Evolutionary conservation across 106 monocot genomes (phyloP).

Genomic region (Acorus gramineus): DNA sequence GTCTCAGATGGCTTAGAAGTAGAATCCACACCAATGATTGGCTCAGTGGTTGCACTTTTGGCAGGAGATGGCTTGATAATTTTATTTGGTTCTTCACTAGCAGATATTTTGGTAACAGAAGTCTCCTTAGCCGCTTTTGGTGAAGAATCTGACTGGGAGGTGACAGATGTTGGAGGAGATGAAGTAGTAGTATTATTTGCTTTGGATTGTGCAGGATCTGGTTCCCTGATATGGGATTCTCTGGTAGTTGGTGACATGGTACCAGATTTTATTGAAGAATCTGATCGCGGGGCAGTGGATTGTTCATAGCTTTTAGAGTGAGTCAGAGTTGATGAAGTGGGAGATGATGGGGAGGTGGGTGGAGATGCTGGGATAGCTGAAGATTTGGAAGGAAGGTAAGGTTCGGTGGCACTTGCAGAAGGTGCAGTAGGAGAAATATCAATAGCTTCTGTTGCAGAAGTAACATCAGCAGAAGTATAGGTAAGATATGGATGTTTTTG

Average conservation of each 20-base stretch:
- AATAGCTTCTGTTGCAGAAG: background rate
- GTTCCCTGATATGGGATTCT: background rate
- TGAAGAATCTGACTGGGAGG: too few species aligned
- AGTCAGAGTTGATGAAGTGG: background rate
- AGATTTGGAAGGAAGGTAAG: background rate
- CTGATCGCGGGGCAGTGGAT: background rate
- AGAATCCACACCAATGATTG: too few species aligned
- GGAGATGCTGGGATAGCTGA: background rate
- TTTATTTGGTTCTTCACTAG: too few species aligned
- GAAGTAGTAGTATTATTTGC: too few species aligned
- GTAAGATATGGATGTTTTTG: background rate
- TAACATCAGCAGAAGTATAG: background rate
- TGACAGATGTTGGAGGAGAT: too few species aligned
- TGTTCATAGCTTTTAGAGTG: background rate
- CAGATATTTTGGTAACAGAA: too few species aligned
- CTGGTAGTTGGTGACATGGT: background rate
- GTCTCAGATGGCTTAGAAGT: too few species aligned
- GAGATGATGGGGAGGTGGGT: background rate
- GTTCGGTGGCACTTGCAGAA: too few species aligned
- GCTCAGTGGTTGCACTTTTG: too few species aligned
- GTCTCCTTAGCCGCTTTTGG: too few species aligned
- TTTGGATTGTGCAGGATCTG: too few species aligned
- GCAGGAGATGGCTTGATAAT: too few species aligned
- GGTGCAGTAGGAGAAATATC: background rate
- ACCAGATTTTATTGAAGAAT: background rate